Conservation (phyloP, 108 stramenopile genomes). For the Cyclotella distinguenda region DNA sequence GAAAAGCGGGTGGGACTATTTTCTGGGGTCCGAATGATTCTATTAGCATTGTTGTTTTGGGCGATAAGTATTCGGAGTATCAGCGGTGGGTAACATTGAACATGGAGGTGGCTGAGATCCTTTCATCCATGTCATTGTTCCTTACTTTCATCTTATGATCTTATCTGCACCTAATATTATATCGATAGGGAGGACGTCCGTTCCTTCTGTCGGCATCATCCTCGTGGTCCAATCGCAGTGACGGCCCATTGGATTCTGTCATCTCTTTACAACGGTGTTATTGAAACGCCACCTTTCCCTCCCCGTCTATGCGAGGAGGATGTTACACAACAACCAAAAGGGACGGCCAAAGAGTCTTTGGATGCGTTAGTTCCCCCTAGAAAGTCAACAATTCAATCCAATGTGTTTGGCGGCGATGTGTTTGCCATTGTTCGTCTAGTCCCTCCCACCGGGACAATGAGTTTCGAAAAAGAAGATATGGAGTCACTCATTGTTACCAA, state of each 20-base stretch:
- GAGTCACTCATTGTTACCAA: constrained; percentile 47
- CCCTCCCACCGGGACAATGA: constrained; percentile 26
- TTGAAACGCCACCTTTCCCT: constrained; percentile 29
- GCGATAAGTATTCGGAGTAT: constrained; percentile 46
- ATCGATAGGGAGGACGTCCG: constrained; percentile 33
- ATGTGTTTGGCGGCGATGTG: constrained; percentile 58
- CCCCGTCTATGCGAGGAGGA: neutral
- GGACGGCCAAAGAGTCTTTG: constrained; percentile 15
- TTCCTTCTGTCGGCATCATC: constrained; percentile 51
- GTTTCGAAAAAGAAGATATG: constrained; percentile 49
- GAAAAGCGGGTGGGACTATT: constrained; percentile 64
- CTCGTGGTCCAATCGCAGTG: constrained; percentile 57
- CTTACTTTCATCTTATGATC: neutral
- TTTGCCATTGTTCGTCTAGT: constrained; percentile 53
- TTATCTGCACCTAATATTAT: neutral
- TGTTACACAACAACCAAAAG: constrained; percentile 6
- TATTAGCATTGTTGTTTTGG: constrained; percentile 60
- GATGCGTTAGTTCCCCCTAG: neutral
- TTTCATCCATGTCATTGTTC: neutral
- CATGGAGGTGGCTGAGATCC: neutral
- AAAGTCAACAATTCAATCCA: constrained; percentile 5
- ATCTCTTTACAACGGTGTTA: constrained; percentile 18
- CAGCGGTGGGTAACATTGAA: constrained; percentile 30
- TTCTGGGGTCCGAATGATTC: constrained; percentile 67
- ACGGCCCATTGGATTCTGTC: constrained; percentile 62